Evolutionary conservation across 139 green algal species (phyloP).

Genomic region (Zygnema cylindricum): DNA sequence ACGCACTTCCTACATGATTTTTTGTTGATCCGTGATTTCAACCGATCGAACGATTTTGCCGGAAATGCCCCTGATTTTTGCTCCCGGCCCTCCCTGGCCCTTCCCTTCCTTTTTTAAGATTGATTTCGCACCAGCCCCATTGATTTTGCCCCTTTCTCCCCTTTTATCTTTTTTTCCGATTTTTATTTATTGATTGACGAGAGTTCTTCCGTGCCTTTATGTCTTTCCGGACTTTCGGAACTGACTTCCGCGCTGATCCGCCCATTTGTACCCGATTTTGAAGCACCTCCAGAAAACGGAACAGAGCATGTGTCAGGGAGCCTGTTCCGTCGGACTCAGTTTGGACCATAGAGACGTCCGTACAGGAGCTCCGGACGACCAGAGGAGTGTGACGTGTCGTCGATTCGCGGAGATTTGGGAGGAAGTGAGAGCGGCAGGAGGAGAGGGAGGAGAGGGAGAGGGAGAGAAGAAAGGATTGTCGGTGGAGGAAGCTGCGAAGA

Average conservation of each 20-base stretch:
- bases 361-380: slow-evolving; percentile 58
- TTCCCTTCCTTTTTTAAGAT: too few species aligned
- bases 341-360: slow-evolving; percentile 56
- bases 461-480: not conserved
- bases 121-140: too few species aligned
- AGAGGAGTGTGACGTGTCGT: slow-evolving; percentile 56
- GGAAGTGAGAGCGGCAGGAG: not conserved
- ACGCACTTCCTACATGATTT: too few species aligned
- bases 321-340: slow-evolving; percentile 53
- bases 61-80: too few species aligned
- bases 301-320: slow-evolving; percentile 55
- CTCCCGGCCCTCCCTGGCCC: too few species aligned
- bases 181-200: too few species aligned
- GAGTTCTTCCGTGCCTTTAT: too few species aligned
- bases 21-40: too few species aligned
- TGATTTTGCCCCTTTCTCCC: too few species aligned
- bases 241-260: not conserved
- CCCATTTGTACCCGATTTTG: not conserved
- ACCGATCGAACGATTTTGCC: too few species aligned
- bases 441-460: not conserved
- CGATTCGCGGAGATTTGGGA: slow-evolving; percentile 55
- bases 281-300: slow-evolving; percentile 35
- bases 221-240: too few species aligned
- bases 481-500: slow-evolving; percentile 7
- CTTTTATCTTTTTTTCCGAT: too few species aligned